Evolutionary conservation across 305 asterid species (phyloP).

Genomic region (Solanum hybrid): DNA sequence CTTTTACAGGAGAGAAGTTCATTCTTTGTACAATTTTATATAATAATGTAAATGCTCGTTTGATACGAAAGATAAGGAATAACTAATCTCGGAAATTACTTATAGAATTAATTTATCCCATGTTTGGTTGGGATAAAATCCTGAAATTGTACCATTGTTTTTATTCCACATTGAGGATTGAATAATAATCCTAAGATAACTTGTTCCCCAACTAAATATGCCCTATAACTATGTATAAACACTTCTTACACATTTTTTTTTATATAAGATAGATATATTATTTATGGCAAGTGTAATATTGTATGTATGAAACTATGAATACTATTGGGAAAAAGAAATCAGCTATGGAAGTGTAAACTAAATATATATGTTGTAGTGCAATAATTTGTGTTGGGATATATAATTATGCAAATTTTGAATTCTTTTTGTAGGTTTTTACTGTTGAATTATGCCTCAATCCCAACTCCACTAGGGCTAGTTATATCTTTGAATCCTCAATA

Average conservation of each 20-base stretch:
- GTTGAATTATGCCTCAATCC: not conserved
- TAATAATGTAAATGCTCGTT: not conserved
- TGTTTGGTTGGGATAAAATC: not conserved
- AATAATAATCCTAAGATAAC: not conserved
- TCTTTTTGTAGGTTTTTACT: not conserved
- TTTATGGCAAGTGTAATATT: not conserved
- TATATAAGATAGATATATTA: not conserved
- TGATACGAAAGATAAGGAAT: not conserved
- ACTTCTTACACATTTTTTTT: too few relatives aligned
- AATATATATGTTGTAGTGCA: not conserved
- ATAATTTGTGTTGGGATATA: not conserved
- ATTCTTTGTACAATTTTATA: not conserved
- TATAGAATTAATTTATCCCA: not conserved
- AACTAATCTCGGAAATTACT: not conserved
- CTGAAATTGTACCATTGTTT: accelerated
- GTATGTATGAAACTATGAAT: not conserved
- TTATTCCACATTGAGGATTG: not conserved
- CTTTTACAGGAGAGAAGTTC: not conserved
- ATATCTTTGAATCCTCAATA: not conserved
- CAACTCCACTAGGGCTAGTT: not conserved
- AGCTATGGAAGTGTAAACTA: not conserved
- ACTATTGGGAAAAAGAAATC: not conserved
- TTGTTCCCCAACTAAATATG: not conserved
- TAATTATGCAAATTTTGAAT: not conserved
- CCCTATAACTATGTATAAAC: not conserved